Evolutionary conservation across 352 stramenopile genomes (phyloP).

Genomic region (Stramenopiles sp.): DNA sequence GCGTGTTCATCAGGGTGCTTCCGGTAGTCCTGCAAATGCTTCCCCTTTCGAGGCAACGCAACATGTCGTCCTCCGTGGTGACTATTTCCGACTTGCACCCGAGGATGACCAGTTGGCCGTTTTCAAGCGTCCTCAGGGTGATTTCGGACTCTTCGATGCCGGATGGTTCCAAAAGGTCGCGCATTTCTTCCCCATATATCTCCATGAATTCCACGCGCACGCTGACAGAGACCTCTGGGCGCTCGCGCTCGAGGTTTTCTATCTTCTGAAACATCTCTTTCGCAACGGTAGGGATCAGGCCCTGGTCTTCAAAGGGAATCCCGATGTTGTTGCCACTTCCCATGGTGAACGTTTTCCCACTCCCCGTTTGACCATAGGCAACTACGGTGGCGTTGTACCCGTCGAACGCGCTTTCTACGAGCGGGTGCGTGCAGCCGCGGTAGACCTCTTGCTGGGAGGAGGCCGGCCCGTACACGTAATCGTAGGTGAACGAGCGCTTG

Average conservation of each 20-base stretch:
- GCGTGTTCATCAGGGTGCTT: constrained; percentile 67
- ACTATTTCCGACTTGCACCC: constrained; percentile 55
- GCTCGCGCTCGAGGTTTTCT: constrained; percentile 22
- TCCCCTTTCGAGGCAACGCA: constrained; percentile 49
- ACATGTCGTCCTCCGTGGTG: constrained; percentile 47
- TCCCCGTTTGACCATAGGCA: constrained; percentile 62
- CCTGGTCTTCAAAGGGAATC: constrained; percentile 30
- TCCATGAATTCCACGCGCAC: constrained; percentile 85
- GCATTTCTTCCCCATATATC: constrained; percentile 95
- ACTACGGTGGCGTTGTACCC: constrained; percentile 77
- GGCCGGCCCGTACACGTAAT: constrained; percentile 49
- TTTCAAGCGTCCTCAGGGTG: neutral
- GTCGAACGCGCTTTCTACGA: constrained; percentile 52
- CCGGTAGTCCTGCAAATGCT: constrained; percentile 48
- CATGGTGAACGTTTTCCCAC: constrained; percentile 88
- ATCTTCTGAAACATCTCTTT: constrained; percentile 46
- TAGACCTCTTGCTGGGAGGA: constrained; percentile 54
- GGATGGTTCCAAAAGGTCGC: constrained; percentile 60
- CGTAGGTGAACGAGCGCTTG: constrained; percentile 47
- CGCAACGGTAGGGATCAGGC: constrained; percentile 60
- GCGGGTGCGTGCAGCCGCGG: constrained; percentile 42
- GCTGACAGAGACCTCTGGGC: constrained; percentile 43
- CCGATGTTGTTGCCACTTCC: constrained; percentile 34
- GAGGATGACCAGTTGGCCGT: constrained; percentile 46
- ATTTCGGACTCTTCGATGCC: neutral